Base-by-base conservation (phyloP, 1,139 yeast species). In the Geotrichum fermentans region DNA sequence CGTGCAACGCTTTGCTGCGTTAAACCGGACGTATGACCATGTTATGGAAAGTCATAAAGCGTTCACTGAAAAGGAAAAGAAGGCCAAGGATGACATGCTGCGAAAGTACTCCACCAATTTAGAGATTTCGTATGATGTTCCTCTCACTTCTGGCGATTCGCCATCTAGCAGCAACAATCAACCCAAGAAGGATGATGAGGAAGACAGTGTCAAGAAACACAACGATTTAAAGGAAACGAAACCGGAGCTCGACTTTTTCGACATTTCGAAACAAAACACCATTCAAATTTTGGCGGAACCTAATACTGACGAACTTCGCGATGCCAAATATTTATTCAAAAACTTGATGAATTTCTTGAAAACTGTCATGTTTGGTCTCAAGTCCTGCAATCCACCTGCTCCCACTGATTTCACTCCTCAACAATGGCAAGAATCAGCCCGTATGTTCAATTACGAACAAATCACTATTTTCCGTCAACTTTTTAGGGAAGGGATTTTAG, bases 281-380 rank as follows among this genome's bases (percentile, higher is more conserved):
- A 78, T 82, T 37, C 65, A 71, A 46, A 61, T 77, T 6, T 63
- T 72, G 14, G 73, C 73, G 1, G 63, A 60, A 20, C 54, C 58
- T 2, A 58, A 75, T 22, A 73, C 81, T 17, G 92, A 84, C 58
- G 84, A 89, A 24, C 73, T 87, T 48, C 87, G 87, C 58, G 97
- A 90, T 64, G 95, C 96, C 1, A 78, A 94, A 47, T 87, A 86
- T 59, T 71, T 92, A 35, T 89, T 89, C 75, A 80, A 94, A 57
- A 89, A 96, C 7, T 72, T 94, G 50, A 80, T 94, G 83, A 84
- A 92, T 5, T 94, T 92, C 61, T 71, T 92, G 61, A 89, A 92
- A 62, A 87, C 97, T 0, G 87, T 90, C 40, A 83, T 92, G 59
- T 88, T 84, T 66, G 96, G 96, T 0, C 73, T 94, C 57, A 89